Base-by-base conservation (phyloP, 352 stramenopile species). In the Pythium vanterpoolii region DNA sequence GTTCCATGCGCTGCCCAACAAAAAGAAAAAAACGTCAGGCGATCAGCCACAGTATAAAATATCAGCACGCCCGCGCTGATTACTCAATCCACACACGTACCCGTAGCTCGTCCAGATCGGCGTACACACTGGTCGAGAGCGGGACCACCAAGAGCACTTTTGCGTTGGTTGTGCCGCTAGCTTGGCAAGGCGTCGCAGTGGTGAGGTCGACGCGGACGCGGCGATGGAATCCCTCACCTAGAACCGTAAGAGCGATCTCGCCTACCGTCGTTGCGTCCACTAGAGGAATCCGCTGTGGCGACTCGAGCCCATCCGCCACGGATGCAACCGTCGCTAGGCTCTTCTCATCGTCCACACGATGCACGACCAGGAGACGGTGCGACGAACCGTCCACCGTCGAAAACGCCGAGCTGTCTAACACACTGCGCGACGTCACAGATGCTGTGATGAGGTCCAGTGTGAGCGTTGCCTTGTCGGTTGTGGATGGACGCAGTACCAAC, bases 41-140 rank as follows among this genome's bases (percentile, higher is more conserved):
- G 16, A 48, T 50, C 40, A 27, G 31, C 31, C 31, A 30, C 23
- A 26, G 8, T 51, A n/a, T 61, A 4, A 48, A 56, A 5, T 44
- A n/a, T 60, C 33, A 47, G n/a, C 6, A 16, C 40, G 39, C 5
- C 16, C n/a, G n/a, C n/a, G n/a, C n/a, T n/a, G n/a, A n/a, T n/a
- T n/a, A 6, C 40, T 30, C 40, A 5, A 19, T 39, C 3, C 19
- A 26, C 27, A 16, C 26, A 43, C 49, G 16, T 50, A 79, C 71
- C 39, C 71, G 64, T 7, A 79, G 50, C 39, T 79, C 71, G 44
- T 79, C 71, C 26, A 79, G 58, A 59, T 79, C 71, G 5, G 62
- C 53, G 36, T 79, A 79, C 4, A 73, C 36, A 13, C 42, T 69
- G 10, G 56, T 60, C 1, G 70, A 70, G 0, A 77, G 57, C 3